Percentiles rank a stretch among this genome's conserved stretches.
Conservation (phyloP, 495 filamentous ascomycete genomes). For the Podospora sp. region DNA sequence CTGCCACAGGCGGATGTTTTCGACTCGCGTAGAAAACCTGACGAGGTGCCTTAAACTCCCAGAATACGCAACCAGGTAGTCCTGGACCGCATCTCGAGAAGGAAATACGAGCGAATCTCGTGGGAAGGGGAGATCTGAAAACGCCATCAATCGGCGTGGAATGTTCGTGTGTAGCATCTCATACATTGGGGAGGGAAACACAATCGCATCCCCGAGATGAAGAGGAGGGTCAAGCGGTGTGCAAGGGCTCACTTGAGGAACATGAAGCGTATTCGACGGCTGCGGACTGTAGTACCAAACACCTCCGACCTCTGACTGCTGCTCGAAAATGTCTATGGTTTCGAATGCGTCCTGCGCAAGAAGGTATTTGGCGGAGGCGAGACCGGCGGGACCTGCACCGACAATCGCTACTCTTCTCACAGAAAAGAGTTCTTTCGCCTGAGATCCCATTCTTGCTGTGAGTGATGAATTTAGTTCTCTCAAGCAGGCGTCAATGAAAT, state of each 20-base stretch:
- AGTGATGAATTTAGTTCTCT: background rate
- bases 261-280: constrained; percentile 33
- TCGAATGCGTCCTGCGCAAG: constrained; percentile 71
- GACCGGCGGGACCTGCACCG: constrained; percentile 70
- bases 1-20: constrained; percentile 36
- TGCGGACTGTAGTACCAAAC: constrained; percentile 74
- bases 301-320: constrained; percentile 72
- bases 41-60: constrained; percentile 57
- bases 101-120: constrained; percentile 70
- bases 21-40: constrained; percentile 47
- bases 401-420: constrained; percentile 65
- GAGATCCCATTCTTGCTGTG: constrained; percentile 32
- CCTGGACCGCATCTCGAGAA: constrained; percentile 61
- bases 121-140: constrained; percentile 70
- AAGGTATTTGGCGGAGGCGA: constrained; percentile 73
- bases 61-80: constrained; percentile 77
- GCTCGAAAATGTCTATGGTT: constrained; percentile 78
- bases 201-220: constrained; percentile 32
- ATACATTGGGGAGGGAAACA: constrained; percentile 75
- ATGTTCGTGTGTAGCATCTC: constrained; percentile 84
- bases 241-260: constrained; percentile 47
- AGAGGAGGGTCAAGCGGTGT: constrained; percentile 46
- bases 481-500: background rate
- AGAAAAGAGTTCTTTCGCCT: constrained; percentile 32
- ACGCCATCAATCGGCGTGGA: constrained; percentile 78